Evolutionary conservation across 192 early-diverging fungal genomes (phyloP), one percentile per base, ranked within the genome.

Genomic region (Gonapodya prolifera): DNA sequence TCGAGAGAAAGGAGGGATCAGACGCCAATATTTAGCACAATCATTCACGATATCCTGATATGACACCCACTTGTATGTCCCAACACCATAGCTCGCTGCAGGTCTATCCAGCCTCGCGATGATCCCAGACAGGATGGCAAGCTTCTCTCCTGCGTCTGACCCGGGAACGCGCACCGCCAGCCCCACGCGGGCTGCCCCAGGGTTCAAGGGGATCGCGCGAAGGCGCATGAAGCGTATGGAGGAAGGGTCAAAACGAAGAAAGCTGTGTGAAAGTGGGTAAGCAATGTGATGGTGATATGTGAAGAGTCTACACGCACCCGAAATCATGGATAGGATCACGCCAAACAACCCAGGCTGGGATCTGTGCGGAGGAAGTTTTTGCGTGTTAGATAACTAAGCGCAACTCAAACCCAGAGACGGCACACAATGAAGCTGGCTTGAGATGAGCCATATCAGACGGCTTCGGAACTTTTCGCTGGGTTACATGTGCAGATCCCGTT

Each of bases 291-390:
- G n/a, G n/a, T n/a, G n/a, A n/a, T n/a, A n/a, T n/a, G n/a, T n/a
- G n/a, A n/a, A n/a, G n/a, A n/a, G n/a, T n/a, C n/a, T n/a, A n/a
- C n/a, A n/a, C n/a, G n/a, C n/a, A n/a, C 1, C 92, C 92, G 91
- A 93, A 94, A 83, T 94, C 93, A 80, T 94, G 92, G 36, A 94
- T 86, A 0, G 92, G 92, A 76, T 94, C 92, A 69, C 92, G 89
- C 78, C 92, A 94, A 34, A 94, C 86, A 1, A 90, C 89, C 28
- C 85, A 83, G 32, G n/a, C n/a, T n/a, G n/a, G n/a, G n/a, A n/a
- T n/a, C n/a, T n/a, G n/a, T n/a, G n/a, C n/a, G n/a, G n/a, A n/a
- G n/a, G n/a, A n/a, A n/a, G n/a, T n/a, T n/a, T n/a, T n/a, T n/a
- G n/a, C n/a, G n/a, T n/a, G n/a, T n/a, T n/a, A n/a, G n/a, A n/a